Base-by-base conservation (phyloP, 495 filamentous ascomycete species). In the Talaromyces adpressus region DNA sequence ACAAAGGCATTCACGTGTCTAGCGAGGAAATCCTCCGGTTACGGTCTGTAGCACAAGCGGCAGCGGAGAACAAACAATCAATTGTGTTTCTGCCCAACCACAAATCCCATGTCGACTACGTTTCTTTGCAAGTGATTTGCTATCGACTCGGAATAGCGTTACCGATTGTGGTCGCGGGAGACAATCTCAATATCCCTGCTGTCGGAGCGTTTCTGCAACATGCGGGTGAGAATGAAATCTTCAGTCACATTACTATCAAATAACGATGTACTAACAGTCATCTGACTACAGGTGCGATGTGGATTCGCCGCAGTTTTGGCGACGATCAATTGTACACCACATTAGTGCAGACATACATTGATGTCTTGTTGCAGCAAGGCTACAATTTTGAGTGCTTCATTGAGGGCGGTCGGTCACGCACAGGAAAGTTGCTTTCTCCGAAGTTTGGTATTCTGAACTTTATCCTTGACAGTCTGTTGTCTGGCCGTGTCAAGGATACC, bases 361-460 rank as follows among this genome's bases (percentile, higher is more conserved):
- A 98, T 71, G 93, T 92, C 0, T 71, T 98, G 25, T 82, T 98
- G 9, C 89, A 91, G 67, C 87, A 90, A 57, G 94, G 94, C 1
- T 95, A 87, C 76, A 97, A 98, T 71, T 87, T 98, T 47, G 92
- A 96, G 70, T 98, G 94, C 73, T 97, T 97, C 68, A 94, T 97
- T 65, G 94, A 98, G 75, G 94, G 94, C 27, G 92, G 92, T 14
- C 84, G 94, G 9, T 96, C 91, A 7, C 79, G 94, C 61, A 98
- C 93, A 0, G 94, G 94, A 7, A 98, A 98, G 75, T 84, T 98
- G 16, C 79, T 98, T 23, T 85, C 91, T 0, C 94, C 94, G 0
- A 97, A 97, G 69, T 97, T 97, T 66, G 94, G 94, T n/a, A 98
- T 98, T 56, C 74, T 98, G 3, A 90, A 85, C 69, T 98, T 96